Evolutionary conservation across 2,329 filamentous ascomycete genomes (phyloP), one percentile per base, ranked within the genome.

Genomic region (Aspergillus luchuensis): DNA sequence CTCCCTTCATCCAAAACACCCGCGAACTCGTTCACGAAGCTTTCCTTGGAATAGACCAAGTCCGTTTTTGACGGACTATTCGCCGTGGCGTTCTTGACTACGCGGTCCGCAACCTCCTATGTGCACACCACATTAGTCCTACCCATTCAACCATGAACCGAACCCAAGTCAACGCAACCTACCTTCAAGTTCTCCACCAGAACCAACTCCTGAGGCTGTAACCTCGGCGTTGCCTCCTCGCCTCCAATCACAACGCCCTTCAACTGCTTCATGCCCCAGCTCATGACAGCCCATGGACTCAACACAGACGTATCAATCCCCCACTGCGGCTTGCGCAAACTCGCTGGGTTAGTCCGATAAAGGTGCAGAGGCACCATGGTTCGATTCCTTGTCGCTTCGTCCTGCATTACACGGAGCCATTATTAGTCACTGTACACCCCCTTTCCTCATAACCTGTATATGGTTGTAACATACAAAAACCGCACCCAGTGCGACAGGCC

Each of bases 401-500:
- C 80, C 79, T 84, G 11, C 45, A 55, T 30, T 50, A 47, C 33
- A 21, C 28, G 28, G 10, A 23, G 3, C 17, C 30, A 23, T 19
- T 3, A 23, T 17, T 17, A 47, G 8, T 19, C 17, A 66, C 17
- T 23, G 36, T 8, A 30, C 5, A 13, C 11, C 1, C 13, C 1
- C 1, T 28, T 11, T 17, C 15, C 21, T 4, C 45, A 25, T 15
- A 13, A 48, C 3, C 6, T 8, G 25, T 3, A 5, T 8, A 30
- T 17, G 8, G 10, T 15, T 7, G 15, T 15, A 5, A 74, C 79
- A 57, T 76, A 82, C 80, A 52, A 98, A 81, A 5, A 93, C 95
- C 3, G 88, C 86, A 1, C 90, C 90, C 0, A 99, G 80, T 3
- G 91, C 91, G 8, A 94, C 82, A 1, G 95, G 95, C 49, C 88